These are phyloP conservation scores for Peltaster fructicola DNA, from an alignment of 2,329 filamentous ascomycete species.

Conservation along the genomic window DNA sequence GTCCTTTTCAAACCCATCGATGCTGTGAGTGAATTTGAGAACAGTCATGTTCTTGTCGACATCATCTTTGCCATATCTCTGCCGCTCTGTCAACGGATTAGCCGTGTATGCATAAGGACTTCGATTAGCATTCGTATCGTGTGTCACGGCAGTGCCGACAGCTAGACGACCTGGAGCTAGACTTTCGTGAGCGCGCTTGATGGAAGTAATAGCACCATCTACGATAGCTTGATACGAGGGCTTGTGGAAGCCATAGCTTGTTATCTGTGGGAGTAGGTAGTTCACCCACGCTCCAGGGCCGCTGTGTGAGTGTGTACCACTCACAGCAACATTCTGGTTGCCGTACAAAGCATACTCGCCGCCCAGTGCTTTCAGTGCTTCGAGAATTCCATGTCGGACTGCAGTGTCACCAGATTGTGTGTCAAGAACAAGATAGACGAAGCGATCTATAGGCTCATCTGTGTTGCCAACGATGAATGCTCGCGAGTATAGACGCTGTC, in stretches of 20 bases:
- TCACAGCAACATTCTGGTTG: slow-evolving; percentile 70
- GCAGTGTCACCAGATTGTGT: slow-evolving; percentile 79
- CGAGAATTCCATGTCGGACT: slow-evolving; percentile 68
- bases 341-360: slow-evolving; percentile 56
- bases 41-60: slow-evolving; percentile 67
- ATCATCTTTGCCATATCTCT: slow-evolving; percentile 44
- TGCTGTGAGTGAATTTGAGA: slow-evolving; percentile 48
- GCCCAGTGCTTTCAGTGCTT: slow-evolving; percentile 53
- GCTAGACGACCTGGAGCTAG: slow-evolving; percentile 53
- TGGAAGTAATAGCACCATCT: slow-evolving; percentile 65
- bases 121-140: slow-evolving; percentile 71
- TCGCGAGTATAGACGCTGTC: slow-evolving; percentile 74
- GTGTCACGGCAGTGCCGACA: slow-evolving; percentile 50
- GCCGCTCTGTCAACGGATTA: slow-evolving; percentile 62
- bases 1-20: slow-evolving; percentile 55
- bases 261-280: slow-evolving; percentile 82
- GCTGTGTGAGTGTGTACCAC: slow-evolving; percentile 83
- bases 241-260: slow-evolving; percentile 66
- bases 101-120: slow-evolving; percentile 76
- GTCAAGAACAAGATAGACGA: slow-evolving; percentile 79
- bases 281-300: slow-evolving; percentile 89
- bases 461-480: slow-evolving; percentile 71
- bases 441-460: slow-evolving; percentile 47
- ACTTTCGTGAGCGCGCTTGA: slow-evolving; percentile 60
- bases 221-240: slow-evolving; percentile 84